Evolutionary conservation across 176 grass and related monocot species (phyloP).

Genomic region (Carex parvula): DNA sequence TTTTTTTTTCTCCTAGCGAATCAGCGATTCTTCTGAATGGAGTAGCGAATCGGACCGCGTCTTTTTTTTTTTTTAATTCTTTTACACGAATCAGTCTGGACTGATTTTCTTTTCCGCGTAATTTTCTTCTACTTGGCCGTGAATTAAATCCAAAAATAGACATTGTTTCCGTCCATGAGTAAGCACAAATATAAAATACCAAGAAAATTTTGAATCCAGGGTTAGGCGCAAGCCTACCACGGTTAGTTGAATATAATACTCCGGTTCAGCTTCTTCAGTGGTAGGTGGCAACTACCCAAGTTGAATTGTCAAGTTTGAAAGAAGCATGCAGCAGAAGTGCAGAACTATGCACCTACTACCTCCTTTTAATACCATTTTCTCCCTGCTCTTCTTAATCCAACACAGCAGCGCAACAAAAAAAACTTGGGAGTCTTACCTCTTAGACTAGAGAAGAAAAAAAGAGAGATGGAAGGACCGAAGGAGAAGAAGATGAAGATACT

Average conservation of each 20-base stretch:
- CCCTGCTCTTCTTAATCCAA: not conserved
- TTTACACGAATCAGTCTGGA: too few species aligned
- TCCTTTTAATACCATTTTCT: not conserved
- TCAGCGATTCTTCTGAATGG: too few species aligned
- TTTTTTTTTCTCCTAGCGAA: too few species aligned
- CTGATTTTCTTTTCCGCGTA: too few species aligned
- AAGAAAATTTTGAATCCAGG: too few species aligned
- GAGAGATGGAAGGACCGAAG: constrained; percentile 32
- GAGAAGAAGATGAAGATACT: constrained; percentile 50
- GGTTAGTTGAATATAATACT: not conserved
- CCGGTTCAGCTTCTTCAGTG: constrained; percentile 9
- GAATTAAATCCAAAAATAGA: too few species aligned
- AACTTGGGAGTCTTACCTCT: not conserved
- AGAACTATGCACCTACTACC: not conserved
- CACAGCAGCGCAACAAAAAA: not conserved
- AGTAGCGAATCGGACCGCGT: too few species aligned
- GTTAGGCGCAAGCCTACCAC: too few species aligned
- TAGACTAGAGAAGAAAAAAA: not conserved
- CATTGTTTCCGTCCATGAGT: too few species aligned
- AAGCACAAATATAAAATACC: too few species aligned
- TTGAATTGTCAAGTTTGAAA: not conserved
- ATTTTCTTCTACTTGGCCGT: too few species aligned
- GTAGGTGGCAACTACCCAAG: constrained; percentile 32
- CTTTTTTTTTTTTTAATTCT: too few species aligned
- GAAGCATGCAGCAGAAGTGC: not conserved